These are phyloP conservation scores for Akanthomyces muscarius DNA, from an alignment of 2,329 filamentous ascomycete genomes.

Conservation along the genomic window DNA sequence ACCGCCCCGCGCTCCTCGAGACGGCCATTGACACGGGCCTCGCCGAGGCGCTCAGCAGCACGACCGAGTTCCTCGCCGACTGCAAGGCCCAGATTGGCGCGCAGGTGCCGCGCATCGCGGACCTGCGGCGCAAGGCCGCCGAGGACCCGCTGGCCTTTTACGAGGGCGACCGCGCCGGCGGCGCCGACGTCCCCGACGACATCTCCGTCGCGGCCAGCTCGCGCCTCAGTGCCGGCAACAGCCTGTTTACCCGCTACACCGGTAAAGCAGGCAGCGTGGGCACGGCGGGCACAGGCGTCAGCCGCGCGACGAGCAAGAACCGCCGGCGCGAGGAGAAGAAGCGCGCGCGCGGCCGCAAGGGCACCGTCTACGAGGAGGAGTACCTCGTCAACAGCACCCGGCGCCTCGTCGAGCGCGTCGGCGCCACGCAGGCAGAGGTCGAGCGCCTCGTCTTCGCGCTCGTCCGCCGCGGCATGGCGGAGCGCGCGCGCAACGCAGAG, in stretches of 20 bases:
- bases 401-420: constrained; percentile 77
- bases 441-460: constrained; percentile 72
- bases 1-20: constrained; percentile 58
- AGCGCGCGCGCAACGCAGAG: constrained; percentile 77
- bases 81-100: constrained; percentile 80
- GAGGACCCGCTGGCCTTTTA: constrained; percentile 87
- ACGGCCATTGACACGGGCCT: constrained; percentile 73
- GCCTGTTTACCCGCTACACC: constrained; percentile 89
- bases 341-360: constrained; percentile 89
- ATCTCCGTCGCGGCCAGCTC: constrained; percentile 82
- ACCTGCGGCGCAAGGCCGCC: constrained; percentile 74
- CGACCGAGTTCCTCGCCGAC: constrained; percentile 88
- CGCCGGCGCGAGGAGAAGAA: constrained; percentile 89
- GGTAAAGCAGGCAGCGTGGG: constrained; percentile 60
- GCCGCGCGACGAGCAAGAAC: constrained; percentile 81
- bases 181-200: constrained; percentile 79
- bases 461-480: constrained; percentile 77
- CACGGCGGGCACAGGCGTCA: constrained; percentile 69
- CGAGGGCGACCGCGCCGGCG: constrained; percentile 66
- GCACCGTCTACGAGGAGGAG: constrained; percentile 96
- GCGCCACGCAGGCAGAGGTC: constrained; percentile 67
- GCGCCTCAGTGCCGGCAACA: constrained; percentile 75
- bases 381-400: constrained; percentile 88
- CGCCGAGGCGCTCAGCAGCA: constrained; percentile 73
- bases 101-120: constrained; percentile 79